A percentile compares a stretch with the other conserved stretches of the same genome.
Evolutionary conservation across 768 basidiomycete species (phyloP).

Genomic region (Podaxis mareebaensis): DNA sequence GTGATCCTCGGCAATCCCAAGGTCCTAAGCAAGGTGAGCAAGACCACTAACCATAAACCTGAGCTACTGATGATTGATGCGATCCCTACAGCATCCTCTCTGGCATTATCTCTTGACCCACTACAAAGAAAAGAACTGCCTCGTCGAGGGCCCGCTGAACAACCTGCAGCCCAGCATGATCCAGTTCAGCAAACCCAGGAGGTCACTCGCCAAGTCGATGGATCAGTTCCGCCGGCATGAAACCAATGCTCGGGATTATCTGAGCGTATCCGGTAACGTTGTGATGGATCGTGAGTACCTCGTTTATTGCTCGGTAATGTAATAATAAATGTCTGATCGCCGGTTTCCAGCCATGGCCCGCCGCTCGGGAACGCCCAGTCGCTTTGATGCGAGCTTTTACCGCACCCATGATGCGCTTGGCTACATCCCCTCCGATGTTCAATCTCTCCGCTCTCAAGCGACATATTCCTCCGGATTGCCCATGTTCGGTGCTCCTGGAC

Average conservation of each 20-base stretch:
- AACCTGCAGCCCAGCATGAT: conserved; percentile 99
- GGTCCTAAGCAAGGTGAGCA: conserved; percentile 91
- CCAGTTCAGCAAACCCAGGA: conserved; percentile 96
- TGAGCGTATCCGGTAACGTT: conserved; percentile 42
- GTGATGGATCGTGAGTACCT: conserved; percentile 52
- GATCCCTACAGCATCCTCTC: conserved; percentile 76
- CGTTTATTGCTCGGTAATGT: neutral
- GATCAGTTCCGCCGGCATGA: conserved; percentile 94
- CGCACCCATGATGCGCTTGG: conserved; percentile 91
- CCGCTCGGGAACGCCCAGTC: conserved; percentile 87
- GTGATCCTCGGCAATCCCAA: conserved; percentile 99
- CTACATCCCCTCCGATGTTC: conserved; percentile 94
- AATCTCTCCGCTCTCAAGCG: conserved; percentile 95
- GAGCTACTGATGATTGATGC: conserved; percentile 13
- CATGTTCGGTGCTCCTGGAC: conserved; percentile 71
- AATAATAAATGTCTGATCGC: neutral
- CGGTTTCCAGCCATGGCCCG: conserved; percentile 42
- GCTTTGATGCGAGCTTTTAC: conserved; percentile 95
- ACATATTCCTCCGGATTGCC: conserved; percentile 93
- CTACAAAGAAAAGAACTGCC: conserved; percentile 92
- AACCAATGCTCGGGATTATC: conserved; percentile 82
- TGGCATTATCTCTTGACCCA: conserved; percentile 99
- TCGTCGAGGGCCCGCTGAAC: conserved; percentile 95
- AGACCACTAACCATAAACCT: conserved; percentile 3
- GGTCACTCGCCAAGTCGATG: conserved; percentile 85